Percentiles rank a stretch among this genome's conserved stretches.
Evolutionary conservation across 805 yeast species (phyloP).

Genomic region (Peterozyma xylosa): DNA sequence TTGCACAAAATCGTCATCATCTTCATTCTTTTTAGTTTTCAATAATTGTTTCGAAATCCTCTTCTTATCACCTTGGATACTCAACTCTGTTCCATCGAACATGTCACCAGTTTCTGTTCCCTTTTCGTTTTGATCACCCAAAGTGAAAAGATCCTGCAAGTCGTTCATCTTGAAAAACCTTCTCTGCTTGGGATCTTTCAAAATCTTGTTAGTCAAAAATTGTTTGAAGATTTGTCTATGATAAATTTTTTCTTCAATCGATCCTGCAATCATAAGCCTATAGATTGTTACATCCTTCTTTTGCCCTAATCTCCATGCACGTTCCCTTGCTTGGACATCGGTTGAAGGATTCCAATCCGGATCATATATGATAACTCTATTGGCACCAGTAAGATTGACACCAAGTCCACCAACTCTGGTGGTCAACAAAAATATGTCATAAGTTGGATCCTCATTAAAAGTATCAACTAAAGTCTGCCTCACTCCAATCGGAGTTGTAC

Average conservation of each 20-base stretch:
- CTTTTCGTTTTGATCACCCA: conserved; percentile 65
- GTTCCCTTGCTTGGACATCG: conserved; percentile 91
- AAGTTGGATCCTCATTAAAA: conserved; percentile 57
- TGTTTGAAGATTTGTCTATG: conserved; percentile 97
- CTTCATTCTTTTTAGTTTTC: conserved; percentile 22
- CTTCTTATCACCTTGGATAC: conserved; percentile 23
- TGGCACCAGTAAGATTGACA: conserved; percentile 90
- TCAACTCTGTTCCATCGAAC: conserved; percentile 42
- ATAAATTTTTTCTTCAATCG: conserved; percentile 94
- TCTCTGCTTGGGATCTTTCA: conserved; percentile 92
- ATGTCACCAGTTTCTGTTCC: conserved; percentile 66
- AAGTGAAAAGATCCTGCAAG: conserved; percentile 77
- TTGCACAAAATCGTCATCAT: conserved; percentile 59
- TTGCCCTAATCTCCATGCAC: conserved; percentile 97
- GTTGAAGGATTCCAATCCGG: conserved; percentile 99
- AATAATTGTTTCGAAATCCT: conserved; percentile 25
- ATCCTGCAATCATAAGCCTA: conserved; percentile 86
- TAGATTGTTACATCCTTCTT: conserved; percentile 87
- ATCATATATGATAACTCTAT: conserved; percentile 86
- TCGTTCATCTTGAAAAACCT: conserved; percentile 91
- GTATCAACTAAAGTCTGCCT: conserved; percentile 77
- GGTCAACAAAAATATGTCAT: conserved; percentile 70
- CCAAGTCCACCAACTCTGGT: conserved; percentile 97
- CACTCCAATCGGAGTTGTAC: conserved; percentile 71
- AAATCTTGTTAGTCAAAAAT: conserved; percentile 82